phyloP scores from a whole-genome alignment of 1,284 basidiomycete genomes.

The Irpex lacteus region DNA sequence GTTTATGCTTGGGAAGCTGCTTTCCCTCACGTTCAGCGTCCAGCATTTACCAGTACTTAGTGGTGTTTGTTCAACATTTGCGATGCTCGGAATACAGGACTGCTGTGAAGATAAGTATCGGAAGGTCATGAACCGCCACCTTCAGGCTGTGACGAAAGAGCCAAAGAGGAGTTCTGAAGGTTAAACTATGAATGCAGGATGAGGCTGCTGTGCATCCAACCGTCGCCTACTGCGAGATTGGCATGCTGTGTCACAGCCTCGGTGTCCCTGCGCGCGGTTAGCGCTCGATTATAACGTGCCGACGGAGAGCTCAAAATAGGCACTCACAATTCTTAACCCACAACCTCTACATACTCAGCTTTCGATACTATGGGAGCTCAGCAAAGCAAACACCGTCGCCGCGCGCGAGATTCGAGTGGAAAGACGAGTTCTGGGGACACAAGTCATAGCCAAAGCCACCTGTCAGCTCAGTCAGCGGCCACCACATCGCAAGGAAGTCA shows the following conservation, averaged over 20 bases:
- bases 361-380: background rate
- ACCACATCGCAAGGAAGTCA: background rate
- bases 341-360: background rate
- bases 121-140: background rate
- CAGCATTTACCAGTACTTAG: no score
- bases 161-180: background rate
- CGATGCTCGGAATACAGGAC: background rate
- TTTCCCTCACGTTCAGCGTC: no score
- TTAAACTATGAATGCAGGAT: background rate
- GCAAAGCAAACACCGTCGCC: background rate
- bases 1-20: no score
- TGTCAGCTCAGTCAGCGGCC: background rate
- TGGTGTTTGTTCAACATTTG: no score
- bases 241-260: constrained; percentile 1
- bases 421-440: background rate
- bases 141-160: background rate
- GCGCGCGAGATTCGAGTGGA: background rate
- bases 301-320: background rate
- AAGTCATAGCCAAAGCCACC: background rate
- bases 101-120: background rate
- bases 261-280: background rate
- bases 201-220: background rate
- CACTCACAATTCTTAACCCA: background rate
- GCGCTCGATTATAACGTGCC: background rate
- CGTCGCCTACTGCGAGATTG: background rate